These are phyloP conservation scores for Cladosporium sp. DNA, from an alignment of 2,329 filamentous ascomycete genomes.

Conservation along the genomic window DNA sequence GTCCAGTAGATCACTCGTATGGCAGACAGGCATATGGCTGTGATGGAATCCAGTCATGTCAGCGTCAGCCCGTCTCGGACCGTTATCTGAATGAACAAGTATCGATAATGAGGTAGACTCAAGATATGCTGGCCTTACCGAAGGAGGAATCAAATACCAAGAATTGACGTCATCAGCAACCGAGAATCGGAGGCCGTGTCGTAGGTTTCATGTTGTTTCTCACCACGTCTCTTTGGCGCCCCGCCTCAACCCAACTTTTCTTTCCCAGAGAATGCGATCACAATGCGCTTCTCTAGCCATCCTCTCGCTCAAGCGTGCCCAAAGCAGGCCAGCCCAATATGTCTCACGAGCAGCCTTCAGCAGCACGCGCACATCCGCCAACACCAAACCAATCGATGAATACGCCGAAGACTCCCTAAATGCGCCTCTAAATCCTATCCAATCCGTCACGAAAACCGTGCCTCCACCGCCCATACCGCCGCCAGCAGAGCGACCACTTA, in stretches of 20 bases:
- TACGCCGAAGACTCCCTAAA: conserved; percentile 11
- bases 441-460: neutral
- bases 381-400: conserved; percentile 4
- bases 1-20: too few species aligned
- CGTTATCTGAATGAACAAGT: too few species aligned
- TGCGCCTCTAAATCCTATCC: conserved; percentile 13
- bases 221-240: neutral
- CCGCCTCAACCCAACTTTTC: neutral
- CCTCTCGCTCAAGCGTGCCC: conserved; percentile 4
- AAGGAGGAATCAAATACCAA: neutral
- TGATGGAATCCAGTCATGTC: too few species aligned
- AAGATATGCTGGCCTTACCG: too few species aligned
- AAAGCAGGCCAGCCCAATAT: neutral
- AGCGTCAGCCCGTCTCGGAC: too few species aligned
- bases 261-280: conserved; percentile 16
- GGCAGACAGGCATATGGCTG: too few species aligned
- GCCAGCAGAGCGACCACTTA: conserved; percentile 3
- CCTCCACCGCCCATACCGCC: conserved; percentile 13
- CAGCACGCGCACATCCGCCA: neutral
- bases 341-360: conserved; percentile 3
- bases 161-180: neutral
- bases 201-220: neutral
- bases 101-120: too few species aligned
- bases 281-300: conserved; percentile 18
- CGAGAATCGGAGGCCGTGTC: neutral